Evolutionary conservation across 345 rosid genomes (phyloP).

Genomic region (Pseudoturritis turrita): DNA sequence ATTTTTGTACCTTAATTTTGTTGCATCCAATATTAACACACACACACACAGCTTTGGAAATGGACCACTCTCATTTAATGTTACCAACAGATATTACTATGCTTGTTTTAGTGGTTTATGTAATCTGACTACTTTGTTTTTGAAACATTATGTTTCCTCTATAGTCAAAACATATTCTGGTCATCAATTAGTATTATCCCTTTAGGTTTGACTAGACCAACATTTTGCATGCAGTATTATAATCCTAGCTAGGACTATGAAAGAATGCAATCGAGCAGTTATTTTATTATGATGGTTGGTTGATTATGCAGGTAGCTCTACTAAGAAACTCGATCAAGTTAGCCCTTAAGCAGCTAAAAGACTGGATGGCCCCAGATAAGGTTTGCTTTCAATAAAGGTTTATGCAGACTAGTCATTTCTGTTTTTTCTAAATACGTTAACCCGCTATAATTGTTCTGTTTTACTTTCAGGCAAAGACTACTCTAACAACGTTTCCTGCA

Average conservation of each 20-base stretch:
- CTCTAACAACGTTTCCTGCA: slow-evolving; percentile 75
- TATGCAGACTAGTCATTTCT: not conserved
- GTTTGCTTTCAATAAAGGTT: slow-evolving; percentile 23
- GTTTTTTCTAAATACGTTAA: not conserved
- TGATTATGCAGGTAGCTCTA: slow-evolving; percentile 49
- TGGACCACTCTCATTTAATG: not conserved
- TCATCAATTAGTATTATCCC: not conserved
- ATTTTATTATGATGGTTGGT: not conserved
- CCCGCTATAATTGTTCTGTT: not conserved
- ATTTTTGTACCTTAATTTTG: not conserved
- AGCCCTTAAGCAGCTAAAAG: slow-evolving; percentile 64
- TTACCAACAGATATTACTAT: not conserved
- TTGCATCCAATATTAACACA: slow-evolving; percentile 1
- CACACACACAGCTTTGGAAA: not conserved
- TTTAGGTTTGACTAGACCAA: not conserved
- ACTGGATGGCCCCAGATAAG: slow-evolving; percentile 85
- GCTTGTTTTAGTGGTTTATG: not conserved
- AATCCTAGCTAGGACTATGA: not conserved
- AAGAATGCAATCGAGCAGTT: not conserved
- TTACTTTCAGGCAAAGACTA: slow-evolving; percentile 66
- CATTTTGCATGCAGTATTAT: not conserved
- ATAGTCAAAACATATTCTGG: not conserved
- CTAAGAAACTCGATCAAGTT: slow-evolving; percentile 52
- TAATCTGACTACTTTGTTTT: not conserved
- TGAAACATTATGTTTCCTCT: not conserved